Evolutionary conservation across 768 basidiomycete species (phyloP).

Genomic region (Suillus fuscotomentosus): DNA sequence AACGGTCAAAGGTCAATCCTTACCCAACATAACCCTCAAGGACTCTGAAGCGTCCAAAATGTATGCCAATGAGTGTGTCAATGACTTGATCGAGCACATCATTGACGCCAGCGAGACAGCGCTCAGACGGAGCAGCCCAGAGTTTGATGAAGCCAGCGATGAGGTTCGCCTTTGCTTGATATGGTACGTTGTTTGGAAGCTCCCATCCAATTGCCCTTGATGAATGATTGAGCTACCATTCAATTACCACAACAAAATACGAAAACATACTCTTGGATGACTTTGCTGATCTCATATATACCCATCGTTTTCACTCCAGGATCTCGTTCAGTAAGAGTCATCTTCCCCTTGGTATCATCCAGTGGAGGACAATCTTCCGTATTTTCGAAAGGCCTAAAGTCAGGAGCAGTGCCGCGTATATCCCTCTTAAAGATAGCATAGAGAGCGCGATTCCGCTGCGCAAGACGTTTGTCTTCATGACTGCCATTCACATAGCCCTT

Average conservation of each 20-base stretch:
- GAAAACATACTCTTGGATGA: conserved; percentile 30
- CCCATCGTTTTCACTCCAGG: conserved; percentile 10
- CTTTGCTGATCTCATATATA: conserved; percentile 31
- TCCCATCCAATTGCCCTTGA: conserved; percentile 35
- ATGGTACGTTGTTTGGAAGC: conserved; percentile 35
- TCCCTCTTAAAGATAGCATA: conserved; percentile 29
- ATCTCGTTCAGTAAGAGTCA: conserved; percentile 15
- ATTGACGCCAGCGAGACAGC: conserved; percentile 33
- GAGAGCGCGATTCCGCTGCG: conserved; percentile 30
- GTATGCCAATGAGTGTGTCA: conserved; percentile 23
- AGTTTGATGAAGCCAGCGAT: conserved; percentile 25
- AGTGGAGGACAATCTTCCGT: background rate
- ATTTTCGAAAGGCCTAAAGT: conserved; percentile 29
- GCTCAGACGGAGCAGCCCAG: conserved; percentile 30
- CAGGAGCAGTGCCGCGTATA: conserved; percentile 34
- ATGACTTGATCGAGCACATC: conserved; percentile 31
- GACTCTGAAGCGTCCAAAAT: conserved; percentile 41
- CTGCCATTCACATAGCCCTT: conserved; percentile 28
- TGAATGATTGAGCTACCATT: background rate
- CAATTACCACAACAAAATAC: background rate
- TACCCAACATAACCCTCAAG: conserved; percentile 38
- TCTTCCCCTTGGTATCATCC: conserved; percentile 15
- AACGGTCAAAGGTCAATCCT: conserved; percentile 10
- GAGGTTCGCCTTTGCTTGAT: conserved; percentile 28
- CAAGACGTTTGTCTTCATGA: conserved; percentile 21